Evolutionary conservation across 805 yeast species (phyloP), one percentile per base, ranked within the genome.

Genomic region (Zygosaccharomyces siamensis): DNA sequence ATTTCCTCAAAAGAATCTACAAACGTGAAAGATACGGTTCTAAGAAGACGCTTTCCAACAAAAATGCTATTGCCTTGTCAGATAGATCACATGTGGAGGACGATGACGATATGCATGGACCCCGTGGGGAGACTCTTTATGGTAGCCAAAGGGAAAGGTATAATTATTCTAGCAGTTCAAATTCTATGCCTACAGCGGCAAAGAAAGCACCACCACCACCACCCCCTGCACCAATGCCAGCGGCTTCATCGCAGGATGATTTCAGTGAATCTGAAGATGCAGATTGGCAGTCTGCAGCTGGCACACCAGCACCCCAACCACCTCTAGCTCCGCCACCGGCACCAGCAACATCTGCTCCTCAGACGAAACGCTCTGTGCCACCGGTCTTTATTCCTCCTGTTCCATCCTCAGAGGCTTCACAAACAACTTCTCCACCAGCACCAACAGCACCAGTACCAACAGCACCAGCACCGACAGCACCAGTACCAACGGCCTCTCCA

Each of bases 21-120:
- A 72, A 77, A 42, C 78, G 92, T 53, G 84, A 82, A 48, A 92
- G 89, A 65, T 81, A 89, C 67, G 98, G 86, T 1, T 84, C 95
- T 28, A 89, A 86, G 67, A 86, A 84, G 51, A 93, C 99, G 0
- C 73, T 82, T 11, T 82, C 80, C 61, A 93, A 92, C 70, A 89
- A 86, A 59, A 88, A 87, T 59, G 97, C 97, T 3, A 78, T 90
- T 55, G 93, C 90, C 7, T 71, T 88, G 64, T 81, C 84, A 64
- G 81, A 79, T 60, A 72, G 72, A 79, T 60, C 54, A 57, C 79
- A 48, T 81, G 80, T 66, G 63, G 89, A 64, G 62, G 74, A 42
- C 67, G 80, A 56, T 58, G 81, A 63, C 88, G 93, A 47, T 86
- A 90, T 20, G 84, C 93, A 28, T 70, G 92, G 66, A 84, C 81